phyloP scores from a whole-genome alignment of 805 yeast genomes.

The Lipomyces kockii region DNA sequence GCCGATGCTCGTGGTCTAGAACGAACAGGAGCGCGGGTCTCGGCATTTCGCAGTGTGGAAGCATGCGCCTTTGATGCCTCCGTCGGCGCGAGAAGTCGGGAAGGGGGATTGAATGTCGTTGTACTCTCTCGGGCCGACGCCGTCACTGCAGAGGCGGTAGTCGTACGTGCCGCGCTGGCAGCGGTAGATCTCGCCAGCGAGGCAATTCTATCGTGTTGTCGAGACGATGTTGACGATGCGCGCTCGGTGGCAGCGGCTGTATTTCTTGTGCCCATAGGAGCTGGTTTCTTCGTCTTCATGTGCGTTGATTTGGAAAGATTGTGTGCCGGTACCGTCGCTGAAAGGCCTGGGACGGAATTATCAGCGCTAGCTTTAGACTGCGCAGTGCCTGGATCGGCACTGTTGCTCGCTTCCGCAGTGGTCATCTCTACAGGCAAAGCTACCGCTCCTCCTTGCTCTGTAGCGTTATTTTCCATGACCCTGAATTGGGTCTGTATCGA shows the following conservation, averaged over 20 bases:
- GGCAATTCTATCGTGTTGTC: not conserved
- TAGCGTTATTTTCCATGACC: not conserved
- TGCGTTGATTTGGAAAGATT: too few species aligned
- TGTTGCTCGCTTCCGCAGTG: not conserved
- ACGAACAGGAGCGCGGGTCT: not conserved
- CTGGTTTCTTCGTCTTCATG: too few species aligned
- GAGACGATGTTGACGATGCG: not conserved
- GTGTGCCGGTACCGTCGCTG: not conserved
- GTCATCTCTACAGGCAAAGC: not conserved
- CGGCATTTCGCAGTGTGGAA: not conserved
- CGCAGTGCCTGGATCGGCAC: not conserved
- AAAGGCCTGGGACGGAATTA: not conserved
- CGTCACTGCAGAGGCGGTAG: not conserved
- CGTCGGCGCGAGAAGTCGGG: slow-evolving; percentile 20
- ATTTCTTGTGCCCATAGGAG: too few species aligned
- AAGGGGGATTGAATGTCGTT: not conserved
- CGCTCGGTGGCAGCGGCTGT: not conserved
- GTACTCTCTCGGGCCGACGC: not conserved
- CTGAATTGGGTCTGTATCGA: not conserved
- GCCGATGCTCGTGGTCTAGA: not conserved
- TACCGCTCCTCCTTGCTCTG: not conserved
- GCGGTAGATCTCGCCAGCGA: not conserved
- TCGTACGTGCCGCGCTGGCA: not conserved
- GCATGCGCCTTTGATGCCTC: slow-evolving; percentile 19
- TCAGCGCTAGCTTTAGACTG: not conserved